phyloP scores from a whole-genome alignment of 2,329 filamentous ascomycete genomes.

The Nemania bipapillata region DNA sequence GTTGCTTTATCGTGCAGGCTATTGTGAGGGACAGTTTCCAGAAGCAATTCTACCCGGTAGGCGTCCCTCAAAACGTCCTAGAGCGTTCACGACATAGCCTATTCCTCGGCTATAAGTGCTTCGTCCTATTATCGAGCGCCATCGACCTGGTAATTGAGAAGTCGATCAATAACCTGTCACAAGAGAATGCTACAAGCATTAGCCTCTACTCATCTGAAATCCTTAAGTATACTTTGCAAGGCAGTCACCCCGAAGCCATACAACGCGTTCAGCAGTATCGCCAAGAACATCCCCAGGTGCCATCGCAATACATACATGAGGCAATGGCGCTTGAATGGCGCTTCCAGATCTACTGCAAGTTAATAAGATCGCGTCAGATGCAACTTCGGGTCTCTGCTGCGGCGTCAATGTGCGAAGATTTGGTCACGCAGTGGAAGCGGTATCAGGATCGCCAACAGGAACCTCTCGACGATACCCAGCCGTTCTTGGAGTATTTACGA shows the following conservation, averaged over 20 bases:
- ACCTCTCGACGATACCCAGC: constrained; percentile 50
- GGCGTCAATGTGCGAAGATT: constrained; percentile 74
- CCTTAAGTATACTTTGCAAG: constrained; percentile 56
- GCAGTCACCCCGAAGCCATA: constrained; percentile 53
- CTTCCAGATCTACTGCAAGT: constrained; percentile 73
- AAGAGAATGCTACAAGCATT: constrained; percentile 57
- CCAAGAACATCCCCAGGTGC: constrained; percentile 54
- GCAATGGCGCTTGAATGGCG: constrained; percentile 73
- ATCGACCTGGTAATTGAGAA: constrained; percentile 65
- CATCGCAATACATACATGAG: constrained; percentile 56
- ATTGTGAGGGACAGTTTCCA: constrained; percentile 49
- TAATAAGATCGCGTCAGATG: constrained; percentile 88
- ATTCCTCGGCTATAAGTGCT: constrained; percentile 57
- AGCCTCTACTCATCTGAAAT: constrained; percentile 59
- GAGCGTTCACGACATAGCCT: constrained; percentile 53
- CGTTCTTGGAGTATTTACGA: constrained; percentile 61
- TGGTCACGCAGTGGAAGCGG: constrained; percentile 73
- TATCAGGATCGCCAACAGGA: constrained; percentile 60
- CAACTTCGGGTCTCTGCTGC: constrained; percentile 85
- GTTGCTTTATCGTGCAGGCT: constrained; percentile 47
- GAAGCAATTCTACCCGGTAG: constrained; percentile 38
- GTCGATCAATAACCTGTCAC: constrained; percentile 62
- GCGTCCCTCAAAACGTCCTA: constrained; percentile 33
- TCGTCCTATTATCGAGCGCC: constrained; percentile 56
- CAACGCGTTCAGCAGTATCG: constrained; percentile 51